A percentile compares a stretch with the other conserved stretches of the same genome.
phyloP scores from a whole-genome alignment of 2,329 filamentous ascomycete genomes.

The Phaeosphaeriaceae sp. region DNA sequence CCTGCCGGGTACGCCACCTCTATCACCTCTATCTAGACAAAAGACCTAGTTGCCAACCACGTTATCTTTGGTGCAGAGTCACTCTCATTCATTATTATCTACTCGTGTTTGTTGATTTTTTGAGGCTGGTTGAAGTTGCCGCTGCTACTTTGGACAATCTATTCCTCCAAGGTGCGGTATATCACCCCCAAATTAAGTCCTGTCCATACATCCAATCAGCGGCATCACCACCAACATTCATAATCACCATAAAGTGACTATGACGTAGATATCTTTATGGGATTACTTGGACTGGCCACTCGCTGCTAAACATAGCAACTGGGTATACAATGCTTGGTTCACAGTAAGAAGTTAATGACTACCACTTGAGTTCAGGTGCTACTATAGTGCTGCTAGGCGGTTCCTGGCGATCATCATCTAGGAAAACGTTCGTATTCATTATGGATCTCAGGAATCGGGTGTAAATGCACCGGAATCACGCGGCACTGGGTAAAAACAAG shows the following conservation, averaged over 20 bases:
- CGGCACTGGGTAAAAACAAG: constrained; percentile 10
- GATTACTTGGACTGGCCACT: constrained; percentile 5
- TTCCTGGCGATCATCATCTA: constrained; percentile 18
- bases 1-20: neutral
- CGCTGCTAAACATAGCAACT: constrained; percentile 23
- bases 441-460: constrained; percentile 10
- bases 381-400: constrained; percentile 14
- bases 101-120: neutral
- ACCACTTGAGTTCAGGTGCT: neutral
- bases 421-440: constrained; percentile 9
- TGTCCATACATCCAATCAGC: constrained; percentile 25
- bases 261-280: constrained; percentile 9
- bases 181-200: constrained; percentile 31
- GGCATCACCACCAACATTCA: neutral
- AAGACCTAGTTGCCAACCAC: no score
- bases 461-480: constrained; percentile 1
- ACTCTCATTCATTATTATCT: neutral
- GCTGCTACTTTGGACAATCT: constrained; percentile 17
- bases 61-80: no score
- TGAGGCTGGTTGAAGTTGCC: neutral
- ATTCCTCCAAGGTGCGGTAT: constrained; percentile 13
- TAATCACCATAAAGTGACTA: constrained; percentile 30
- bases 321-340: constrained; percentile 3
- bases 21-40: no score
- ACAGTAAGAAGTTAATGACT: constrained; percentile 12